phyloP scores from a whole-genome alignment of 306 rosid species.

The Canavalia gladiata region DNA sequence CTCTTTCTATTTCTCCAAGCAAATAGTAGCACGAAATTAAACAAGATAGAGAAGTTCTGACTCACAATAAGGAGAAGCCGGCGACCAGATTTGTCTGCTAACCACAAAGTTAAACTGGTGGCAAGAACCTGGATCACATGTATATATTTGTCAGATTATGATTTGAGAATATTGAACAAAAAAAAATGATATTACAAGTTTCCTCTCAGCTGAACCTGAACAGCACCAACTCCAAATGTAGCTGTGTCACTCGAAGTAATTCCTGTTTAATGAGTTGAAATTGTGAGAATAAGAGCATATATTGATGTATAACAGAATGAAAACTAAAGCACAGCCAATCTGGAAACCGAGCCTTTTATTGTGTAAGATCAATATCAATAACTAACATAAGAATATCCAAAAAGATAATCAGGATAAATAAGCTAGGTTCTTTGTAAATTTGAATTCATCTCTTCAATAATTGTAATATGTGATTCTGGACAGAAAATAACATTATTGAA shows the following conservation, averaged over 20 bases:
- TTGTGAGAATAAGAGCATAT: slow-evolving; percentile 24
- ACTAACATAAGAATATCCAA: slow-evolving; percentile 2
- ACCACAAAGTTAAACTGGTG: slow-evolving; percentile 83
- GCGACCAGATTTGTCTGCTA: slow-evolving; percentile 88
- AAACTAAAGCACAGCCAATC: slow-evolving; percentile 28
- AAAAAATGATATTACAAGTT: slow-evolving; percentile 49
- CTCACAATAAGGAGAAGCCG: slow-evolving; percentile 93
- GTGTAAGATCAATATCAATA: slow-evolving; percentile 10
- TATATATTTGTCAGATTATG: slow-evolving; percentile 44
- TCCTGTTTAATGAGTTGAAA: slow-evolving; percentile 62
- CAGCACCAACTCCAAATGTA: slow-evolving; percentile 86
- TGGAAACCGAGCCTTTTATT: not conserved
- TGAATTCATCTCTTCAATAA: slow-evolving; percentile 27
- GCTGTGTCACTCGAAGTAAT: slow-evolving; percentile 77
- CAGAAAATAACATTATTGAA: not conserved
- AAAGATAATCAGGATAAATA: slow-evolving; percentile 30
- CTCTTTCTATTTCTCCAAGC: slow-evolving; percentile 33
- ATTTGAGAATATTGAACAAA: slow-evolving; percentile 40
- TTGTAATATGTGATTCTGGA: not conserved
- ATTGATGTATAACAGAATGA: slow-evolving; percentile 5
- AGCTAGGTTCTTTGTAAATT: slow-evolving; percentile 14
- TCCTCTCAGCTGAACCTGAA: slow-evolving; percentile 73
- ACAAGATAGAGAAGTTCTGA: slow-evolving; percentile 40
- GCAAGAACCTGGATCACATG: slow-evolving; percentile 77
- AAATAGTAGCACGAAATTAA: slow-evolving; percentile 30